Percentiles rank a stretch among this genome's conserved stretches.
These are phyloP conservation scores for Kodamaea neixiangensis DNA, from an alignment of 805 yeast genomes.

Conservation along the genomic window DNA sequence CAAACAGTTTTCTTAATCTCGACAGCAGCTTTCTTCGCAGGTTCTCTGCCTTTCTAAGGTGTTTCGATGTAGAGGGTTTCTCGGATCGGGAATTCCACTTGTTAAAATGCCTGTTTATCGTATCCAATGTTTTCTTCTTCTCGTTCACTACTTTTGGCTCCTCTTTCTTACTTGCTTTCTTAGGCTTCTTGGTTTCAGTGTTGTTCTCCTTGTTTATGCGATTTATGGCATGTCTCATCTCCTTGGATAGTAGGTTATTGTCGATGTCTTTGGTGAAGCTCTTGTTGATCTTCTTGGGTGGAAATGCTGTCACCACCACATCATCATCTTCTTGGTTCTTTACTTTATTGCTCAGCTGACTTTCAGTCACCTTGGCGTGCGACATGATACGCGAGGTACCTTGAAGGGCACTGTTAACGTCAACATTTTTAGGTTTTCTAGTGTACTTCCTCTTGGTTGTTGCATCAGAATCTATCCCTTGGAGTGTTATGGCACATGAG, in stretches of 20 bases:
- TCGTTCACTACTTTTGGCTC: background rate
- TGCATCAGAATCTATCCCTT: background rate
- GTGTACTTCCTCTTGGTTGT: background rate
- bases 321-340: constrained; percentile 8
- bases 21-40: background rate
- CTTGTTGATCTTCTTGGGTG: constrained; percentile 12
- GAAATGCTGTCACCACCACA: constrained; percentile 1
- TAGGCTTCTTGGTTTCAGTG: background rate
- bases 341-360: background rate
- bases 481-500: background rate
- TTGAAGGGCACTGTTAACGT: constrained; percentile 14
- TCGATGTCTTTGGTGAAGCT: constrained; percentile 15
- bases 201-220: constrained; percentile 3
- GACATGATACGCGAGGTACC: constrained; percentile 10
- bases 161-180: background rate
- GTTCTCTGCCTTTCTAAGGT: background rate
- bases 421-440: constrained; percentile 13
- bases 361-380: constrained; percentile 9
- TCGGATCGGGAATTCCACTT: background rate
- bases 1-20: background rate
- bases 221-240: constrained; percentile 12
- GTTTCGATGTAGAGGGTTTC: background rate
- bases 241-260: constrained; percentile 12
- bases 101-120: background rate
- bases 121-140: no score